phyloP scores from a whole-genome alignment of 2,329 filamentous ascomycete genomes.

The Coniochaeta sp. region DNA sequence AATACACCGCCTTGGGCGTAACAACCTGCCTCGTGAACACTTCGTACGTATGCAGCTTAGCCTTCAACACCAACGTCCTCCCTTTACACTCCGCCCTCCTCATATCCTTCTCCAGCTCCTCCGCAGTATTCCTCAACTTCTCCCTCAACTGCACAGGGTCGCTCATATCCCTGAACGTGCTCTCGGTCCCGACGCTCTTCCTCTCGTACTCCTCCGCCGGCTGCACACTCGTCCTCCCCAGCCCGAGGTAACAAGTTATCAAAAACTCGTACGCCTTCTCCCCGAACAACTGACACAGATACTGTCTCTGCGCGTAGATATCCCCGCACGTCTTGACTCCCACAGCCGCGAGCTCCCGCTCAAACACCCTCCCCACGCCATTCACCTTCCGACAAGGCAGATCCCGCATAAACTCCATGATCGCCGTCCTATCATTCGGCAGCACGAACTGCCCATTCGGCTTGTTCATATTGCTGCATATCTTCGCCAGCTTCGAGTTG shows the following conservation, averaged over 20 bases:
- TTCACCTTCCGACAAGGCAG: constrained; percentile 88
- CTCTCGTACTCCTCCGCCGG: constrained; percentile 85
- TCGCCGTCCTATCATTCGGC: constrained; percentile 61
- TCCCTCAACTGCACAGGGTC: constrained; percentile 61
- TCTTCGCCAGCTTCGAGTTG: constrained; percentile 91
- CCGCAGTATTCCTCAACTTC: constrained; percentile 73
- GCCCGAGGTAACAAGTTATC: constrained; percentile 73
- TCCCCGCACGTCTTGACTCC: constrained; percentile 86
- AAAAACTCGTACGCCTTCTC: constrained; percentile 88
- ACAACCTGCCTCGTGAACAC: constrained; percentile 78
- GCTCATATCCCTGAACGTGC: constrained; percentile 77
- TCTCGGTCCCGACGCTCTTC: constrained; percentile 91
- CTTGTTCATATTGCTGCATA: constrained; percentile 92
- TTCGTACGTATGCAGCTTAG: constrained; percentile 92
- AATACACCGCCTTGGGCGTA: constrained; percentile 62
- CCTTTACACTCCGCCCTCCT: constrained; percentile 75
- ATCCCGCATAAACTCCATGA: constrained; percentile 80
- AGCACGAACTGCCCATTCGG: constrained; percentile 87
- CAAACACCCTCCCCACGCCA: constrained; percentile 88
- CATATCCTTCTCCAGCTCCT: constrained; percentile 83
- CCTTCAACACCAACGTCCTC: constrained; percentile 82
- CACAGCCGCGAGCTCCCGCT: constrained; percentile 81
- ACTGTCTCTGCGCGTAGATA: constrained; percentile 69
- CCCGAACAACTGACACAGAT: constrained; percentile 73
- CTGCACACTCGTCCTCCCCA: constrained; percentile 78